Percentiles rank a stretch among this genome's conserved stretches.
Evolutionary conservation across 257 asterid genomes (phyloP).

Genomic region (Penstemon davidsonii): DNA sequence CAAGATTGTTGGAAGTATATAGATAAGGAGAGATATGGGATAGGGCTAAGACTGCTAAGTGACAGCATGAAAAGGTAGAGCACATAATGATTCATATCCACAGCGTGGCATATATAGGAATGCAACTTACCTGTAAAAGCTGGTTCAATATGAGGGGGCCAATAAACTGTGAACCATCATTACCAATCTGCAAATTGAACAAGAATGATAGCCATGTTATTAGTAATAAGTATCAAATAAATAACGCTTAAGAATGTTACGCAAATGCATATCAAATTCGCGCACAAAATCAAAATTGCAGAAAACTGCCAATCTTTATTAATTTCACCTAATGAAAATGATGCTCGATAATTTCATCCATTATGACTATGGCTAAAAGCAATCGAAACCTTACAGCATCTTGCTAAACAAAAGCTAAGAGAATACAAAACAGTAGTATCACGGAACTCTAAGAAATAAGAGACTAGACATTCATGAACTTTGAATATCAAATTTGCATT

Average conservation of each 20-base stretch:
- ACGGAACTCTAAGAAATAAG: background rate
- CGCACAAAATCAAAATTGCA: constrained; percentile 1
- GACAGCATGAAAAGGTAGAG: constrained; percentile 4
- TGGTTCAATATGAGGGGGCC: constrained; percentile 83
- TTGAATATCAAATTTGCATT: background rate
- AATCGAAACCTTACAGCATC: background rate
- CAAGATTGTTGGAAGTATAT: background rate
- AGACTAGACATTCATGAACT: background rate
- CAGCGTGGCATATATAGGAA: constrained; percentile 15
- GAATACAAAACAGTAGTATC: background rate
- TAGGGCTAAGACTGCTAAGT: constrained; percentile 8
- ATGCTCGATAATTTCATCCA: constrained; percentile 1
- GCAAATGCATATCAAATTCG: constrained; percentile 8
- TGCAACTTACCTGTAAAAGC: constrained; percentile 68
- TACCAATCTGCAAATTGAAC: constrained; percentile 66
- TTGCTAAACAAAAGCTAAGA: background rate
- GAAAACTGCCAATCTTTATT: background rate
- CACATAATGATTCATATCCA: background rate
- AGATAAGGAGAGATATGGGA: background rate
- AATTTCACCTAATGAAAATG: constrained; percentile 15
- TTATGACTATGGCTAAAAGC: constrained; percentile 3
- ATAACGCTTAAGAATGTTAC: constrained; percentile 14
- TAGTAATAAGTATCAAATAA: constrained; percentile 22
- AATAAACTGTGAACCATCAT: constrained; percentile 79
- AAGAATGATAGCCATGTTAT: constrained; percentile 33